A percentile compares a stretch with the other conserved stretches of the same genome.
Evolutionary conservation across 2,329 filamentous ascomycete genomes (phyloP).

Genomic region (Calonectria hawksworthii): DNA sequence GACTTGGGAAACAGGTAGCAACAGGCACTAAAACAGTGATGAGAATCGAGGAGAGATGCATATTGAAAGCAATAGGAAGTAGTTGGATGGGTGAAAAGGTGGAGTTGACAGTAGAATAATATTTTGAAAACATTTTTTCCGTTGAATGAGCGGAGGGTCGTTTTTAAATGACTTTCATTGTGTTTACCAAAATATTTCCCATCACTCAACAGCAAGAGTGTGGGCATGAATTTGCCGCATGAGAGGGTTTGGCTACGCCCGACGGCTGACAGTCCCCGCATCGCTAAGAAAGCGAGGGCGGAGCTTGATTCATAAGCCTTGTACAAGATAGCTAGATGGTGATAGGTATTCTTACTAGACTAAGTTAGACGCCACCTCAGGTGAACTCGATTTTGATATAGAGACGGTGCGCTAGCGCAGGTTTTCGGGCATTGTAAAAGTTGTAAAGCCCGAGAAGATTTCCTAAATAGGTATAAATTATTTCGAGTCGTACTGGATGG

Average conservation of each 20-base stretch:
- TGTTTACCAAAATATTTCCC: not conserved
- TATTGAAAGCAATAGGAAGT: not conserved
- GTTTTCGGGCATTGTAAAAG: not conserved
- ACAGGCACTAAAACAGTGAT: not conserved
- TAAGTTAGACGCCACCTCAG: not conserved
- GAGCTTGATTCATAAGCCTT: not conserved
- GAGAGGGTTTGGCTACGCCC: not conserved
- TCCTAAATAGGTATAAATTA: not conserved
- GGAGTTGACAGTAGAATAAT: not conserved
- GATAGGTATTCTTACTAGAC: not conserved
- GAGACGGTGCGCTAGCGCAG: not conserved
- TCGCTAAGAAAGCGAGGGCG: not conserved
- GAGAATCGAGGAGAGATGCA: not conserved
- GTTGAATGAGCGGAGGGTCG: too few species aligned
- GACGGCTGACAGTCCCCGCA: too few species aligned
- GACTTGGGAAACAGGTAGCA: not conserved
- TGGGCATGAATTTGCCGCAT: not conserved
- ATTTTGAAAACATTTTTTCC: too few species aligned
- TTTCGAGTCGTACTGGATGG: not conserved
- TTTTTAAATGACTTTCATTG: not conserved
- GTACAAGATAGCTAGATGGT: not conserved
- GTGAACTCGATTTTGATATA: not conserved
- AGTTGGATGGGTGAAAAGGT: not conserved
- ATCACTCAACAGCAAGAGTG: not conserved
- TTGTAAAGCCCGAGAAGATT: not conserved